Evolutionary conservation across 2,329 filamentous ascomycete genomes (phyloP), one percentile per base, ranked within the genome.

Genomic region (Paracorniculantispora psalliotae): DNA sequence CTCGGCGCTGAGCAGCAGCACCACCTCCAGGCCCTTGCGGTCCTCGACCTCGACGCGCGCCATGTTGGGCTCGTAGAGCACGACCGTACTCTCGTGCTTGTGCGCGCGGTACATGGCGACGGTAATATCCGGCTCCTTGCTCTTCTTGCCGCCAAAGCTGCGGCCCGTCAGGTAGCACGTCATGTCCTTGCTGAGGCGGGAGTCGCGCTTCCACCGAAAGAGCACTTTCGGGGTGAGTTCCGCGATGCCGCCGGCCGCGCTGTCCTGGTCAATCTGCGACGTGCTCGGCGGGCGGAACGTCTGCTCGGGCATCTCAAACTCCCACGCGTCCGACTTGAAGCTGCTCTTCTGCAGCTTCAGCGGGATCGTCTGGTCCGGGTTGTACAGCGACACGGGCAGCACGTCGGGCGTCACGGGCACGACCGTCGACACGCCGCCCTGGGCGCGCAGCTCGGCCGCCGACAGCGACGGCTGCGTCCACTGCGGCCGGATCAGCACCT

Each of bases 61-160:
- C 68, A 97, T 80, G 69, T 97, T 97, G 5, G 93, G 90, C 73
- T 99, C 90, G 76, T 97, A 97, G 44, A 99, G 81, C 2, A 92
- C 96, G 60, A 97, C 74, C 30, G 72, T 69, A 37, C 75, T 77
- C 66, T 92, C 90, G 50, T 78, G 75, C 65, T 85, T 87, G 26
- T 87, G 79, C 19, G 83, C 81, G 64, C 88, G 86, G 78, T 92
- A 96, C 66, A 97, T 82, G 2, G 91, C 92, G n/a, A 97, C 81
- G 0, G 92, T 92, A 65, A 97, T 97, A 73, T 97, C 94, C 0
- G 94, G 93, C 71, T 99, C 94, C 70, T 90, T 93, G 76, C 81
- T 89, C 78, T 90, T 90, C 73, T 87, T 90, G n/a, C 85, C 85
- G 23, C 83, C 85, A 0, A 89, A 83, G 13, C 85, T 88, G 70